Evolutionary conservation across 73 alveolate genomes (phyloP).

Genomic region (Effrenium voratum): DNA sequence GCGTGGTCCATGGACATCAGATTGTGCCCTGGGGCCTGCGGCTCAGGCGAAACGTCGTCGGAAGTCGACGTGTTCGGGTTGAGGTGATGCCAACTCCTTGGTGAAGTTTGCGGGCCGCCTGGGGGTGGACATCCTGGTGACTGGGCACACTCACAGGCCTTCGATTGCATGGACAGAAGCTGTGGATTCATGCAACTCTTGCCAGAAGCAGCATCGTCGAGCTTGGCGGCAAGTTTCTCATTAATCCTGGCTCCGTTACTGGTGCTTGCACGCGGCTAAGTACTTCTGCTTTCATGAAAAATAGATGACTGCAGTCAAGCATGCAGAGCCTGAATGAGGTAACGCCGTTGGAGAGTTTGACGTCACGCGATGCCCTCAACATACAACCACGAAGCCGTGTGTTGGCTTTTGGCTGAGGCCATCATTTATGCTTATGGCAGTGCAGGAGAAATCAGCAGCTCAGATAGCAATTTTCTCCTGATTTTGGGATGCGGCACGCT

Average conservation of each 20-base stretch:
- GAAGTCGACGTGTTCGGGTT: neutral
- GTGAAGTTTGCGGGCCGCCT: conserved; percentile 64
- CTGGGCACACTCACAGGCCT: conserved; percentile 90
- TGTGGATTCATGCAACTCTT: neutral
- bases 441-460: conserved; percentile 60
- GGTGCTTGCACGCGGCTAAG: conserved; percentile 34
- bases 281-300: neutral
- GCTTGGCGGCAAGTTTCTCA: conserved; percentile 88
- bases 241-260: conserved; percentile 81
- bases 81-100: conserved; percentile 59
- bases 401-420: conserved; percentile 22
- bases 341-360: conserved; percentile 68
- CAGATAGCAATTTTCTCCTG: too few species aligned
- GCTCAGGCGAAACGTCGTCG: neutral
- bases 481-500: too few species aligned
- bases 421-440: conserved; percentile 84
- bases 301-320: neutral
- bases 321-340: neutral
- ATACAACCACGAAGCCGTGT: neutral
- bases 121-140: conserved; percentile 68
- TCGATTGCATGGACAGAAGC: neutral
- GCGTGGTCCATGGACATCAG: conserved; percentile 74
- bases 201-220: conserved; percentile 69
- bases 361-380: conserved; percentile 16
- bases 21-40: conserved; percentile 67